These are phyloP conservation scores for Xylaria bambusicola DNA, from an alignment of 495 filamentous ascomycete genomes.

Conservation along the genomic window DNA sequence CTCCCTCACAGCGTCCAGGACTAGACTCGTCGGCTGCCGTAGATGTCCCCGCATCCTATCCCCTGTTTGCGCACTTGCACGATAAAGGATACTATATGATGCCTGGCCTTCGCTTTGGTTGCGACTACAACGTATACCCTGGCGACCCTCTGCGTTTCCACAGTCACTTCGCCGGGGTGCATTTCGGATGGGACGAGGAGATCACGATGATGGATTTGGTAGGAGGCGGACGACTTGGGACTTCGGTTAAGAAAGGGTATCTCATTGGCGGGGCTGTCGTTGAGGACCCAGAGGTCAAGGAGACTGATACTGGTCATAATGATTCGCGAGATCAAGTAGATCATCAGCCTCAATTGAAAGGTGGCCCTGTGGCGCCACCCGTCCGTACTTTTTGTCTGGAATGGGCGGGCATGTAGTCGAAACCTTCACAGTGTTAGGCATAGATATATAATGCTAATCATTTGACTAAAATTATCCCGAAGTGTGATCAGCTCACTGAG, in stretches of 20 bases:
- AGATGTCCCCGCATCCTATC: constrained; percentile 46
- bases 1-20: constrained; percentile 6
- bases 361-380: constrained; percentile 23
- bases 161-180: constrained; percentile 81
- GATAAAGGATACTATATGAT: constrained; percentile 78
- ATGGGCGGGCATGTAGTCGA: constrained; percentile 77
- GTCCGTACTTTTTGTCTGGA: constrained; percentile 77
- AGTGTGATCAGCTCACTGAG: no score
- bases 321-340: constrained; percentile 30
- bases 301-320: constrained; percentile 24
- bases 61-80: constrained; percentile 78
- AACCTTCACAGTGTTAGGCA: background rate
- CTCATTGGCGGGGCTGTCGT: constrained; percentile 68
- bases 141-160: constrained; percentile 95
- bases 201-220: constrained; percentile 82
- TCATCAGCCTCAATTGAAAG: background rate
- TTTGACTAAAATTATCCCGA: no score
- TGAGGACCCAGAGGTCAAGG: constrained; percentile 16
- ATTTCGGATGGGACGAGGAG: constrained; percentile 82
- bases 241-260: constrained; percentile 94
- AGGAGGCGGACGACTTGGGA: constrained; percentile 82
- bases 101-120: constrained; percentile 91
- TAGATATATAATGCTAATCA: no score
- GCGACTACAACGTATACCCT: constrained; percentile 90
- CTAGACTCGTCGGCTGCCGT: constrained; percentile 6